These are phyloP conservation scores for Linum usitatissimum DNA, from an alignment of 345 rosid species.

Conservation along the genomic window DNA sequence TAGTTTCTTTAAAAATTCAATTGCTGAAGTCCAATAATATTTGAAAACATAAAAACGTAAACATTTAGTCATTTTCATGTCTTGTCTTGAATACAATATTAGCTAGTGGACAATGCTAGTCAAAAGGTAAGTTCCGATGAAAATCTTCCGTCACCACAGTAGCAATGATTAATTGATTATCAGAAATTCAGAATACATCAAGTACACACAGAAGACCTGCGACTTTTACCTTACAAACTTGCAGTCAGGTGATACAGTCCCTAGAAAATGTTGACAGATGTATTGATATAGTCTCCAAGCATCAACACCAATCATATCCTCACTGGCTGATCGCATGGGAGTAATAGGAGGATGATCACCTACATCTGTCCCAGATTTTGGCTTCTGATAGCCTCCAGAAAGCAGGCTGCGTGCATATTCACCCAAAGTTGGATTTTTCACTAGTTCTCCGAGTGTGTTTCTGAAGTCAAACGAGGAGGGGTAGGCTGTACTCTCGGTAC, in stretches of 20 bases:
- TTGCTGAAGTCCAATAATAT: too few species aligned
- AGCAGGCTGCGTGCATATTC: slow-evolving; percentile 45
- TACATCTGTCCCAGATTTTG: slow-evolving; percentile 72
- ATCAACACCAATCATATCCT: slow-evolving; percentile 64
- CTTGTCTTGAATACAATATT: too few species aligned
- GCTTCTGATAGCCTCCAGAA: slow-evolving; percentile 54
- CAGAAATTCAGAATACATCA: background rate
- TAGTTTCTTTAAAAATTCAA: too few species aligned
- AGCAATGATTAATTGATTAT: too few species aligned
- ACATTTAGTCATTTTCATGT: background rate
- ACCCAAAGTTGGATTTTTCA: slow-evolving; percentile 53
- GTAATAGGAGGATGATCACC: slow-evolving; percentile 99
- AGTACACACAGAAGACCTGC: slow-evolving; percentile 1
- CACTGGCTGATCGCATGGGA: slow-evolving; percentile 68
- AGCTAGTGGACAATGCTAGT: too few species aligned
- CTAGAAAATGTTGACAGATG: slow-evolving; percentile 91
- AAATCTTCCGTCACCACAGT: too few species aligned
- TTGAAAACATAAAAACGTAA: background rate
- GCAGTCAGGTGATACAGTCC: slow-evolving; percentile 85
- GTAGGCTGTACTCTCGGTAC: slow-evolving; percentile 92
- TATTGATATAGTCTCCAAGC: slow-evolving; percentile 89
- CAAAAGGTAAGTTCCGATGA: too few species aligned
- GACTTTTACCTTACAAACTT: slow-evolving; percentile 54
- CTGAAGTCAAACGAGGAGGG: slow-evolving; percentile 86
- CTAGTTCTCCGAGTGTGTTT: slow-evolving; percentile 55